phyloP scores from a whole-genome alignment of 1,139 yeast genomes.

The Hemisphaericaspora lyxosophila region DNA sequence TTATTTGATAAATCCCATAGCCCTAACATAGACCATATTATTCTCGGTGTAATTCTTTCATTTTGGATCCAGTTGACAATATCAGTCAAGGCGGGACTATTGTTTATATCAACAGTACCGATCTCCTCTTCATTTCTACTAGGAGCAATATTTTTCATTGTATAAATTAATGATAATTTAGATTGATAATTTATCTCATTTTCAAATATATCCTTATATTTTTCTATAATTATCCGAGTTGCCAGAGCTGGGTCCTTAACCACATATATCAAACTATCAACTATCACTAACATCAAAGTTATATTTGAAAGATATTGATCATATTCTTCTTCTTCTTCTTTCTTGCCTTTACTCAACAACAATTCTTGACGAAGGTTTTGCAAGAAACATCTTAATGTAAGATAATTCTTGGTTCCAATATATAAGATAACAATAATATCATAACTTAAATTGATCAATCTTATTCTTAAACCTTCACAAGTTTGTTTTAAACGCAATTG shows the following conservation, averaged over 20 bases:
- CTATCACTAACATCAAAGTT: constrained; percentile 20
- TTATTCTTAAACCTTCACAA: constrained; percentile 9
- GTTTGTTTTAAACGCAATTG: constrained; percentile 28
- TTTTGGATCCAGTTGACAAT: constrained; percentile 18
- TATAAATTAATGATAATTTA: constrained; percentile 10
- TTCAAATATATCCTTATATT: constrained; percentile 10
- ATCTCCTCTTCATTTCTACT: constrained; percentile 1
- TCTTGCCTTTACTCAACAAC: constrained; percentile 8
- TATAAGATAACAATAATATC: constrained; percentile 32
- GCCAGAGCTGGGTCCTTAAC: constrained; percentile 2
- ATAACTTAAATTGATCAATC: constrained; percentile 32
- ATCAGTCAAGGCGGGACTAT: constrained; percentile 7
- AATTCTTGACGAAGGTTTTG: constrained; percentile 22
- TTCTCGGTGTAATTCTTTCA: constrained; percentile 27
- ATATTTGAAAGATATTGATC: constrained; percentile 20
- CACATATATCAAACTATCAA: constrained; percentile 15
- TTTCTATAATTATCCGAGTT: constrained; percentile 5
- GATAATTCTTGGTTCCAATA: constrained; percentile 32
- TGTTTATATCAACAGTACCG: constrained; percentile 7
- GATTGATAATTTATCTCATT: constrained; percentile 7
- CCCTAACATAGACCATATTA: constrained; percentile 32
- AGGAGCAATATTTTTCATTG: constrained; percentile 21
- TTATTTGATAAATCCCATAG: constrained; percentile 33
- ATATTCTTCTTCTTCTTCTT: constrained; percentile 7
- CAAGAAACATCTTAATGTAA: constrained; percentile 29